phyloP scores from a whole-genome alignment of 768 basidiomycete species.

The Dacryopinax primogenitus region DNA sequence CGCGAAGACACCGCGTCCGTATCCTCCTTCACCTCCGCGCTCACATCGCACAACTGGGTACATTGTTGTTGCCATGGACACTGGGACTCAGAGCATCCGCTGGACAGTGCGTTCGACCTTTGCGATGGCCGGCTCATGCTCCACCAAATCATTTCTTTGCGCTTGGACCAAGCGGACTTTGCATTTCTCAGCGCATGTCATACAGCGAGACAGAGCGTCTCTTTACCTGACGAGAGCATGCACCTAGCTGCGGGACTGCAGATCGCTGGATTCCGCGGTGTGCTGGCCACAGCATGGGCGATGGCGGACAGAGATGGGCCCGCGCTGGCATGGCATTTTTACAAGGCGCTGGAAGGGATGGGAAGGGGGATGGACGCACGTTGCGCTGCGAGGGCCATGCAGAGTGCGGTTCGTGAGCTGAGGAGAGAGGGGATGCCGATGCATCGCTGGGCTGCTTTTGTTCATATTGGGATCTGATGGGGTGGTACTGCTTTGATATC shows the following conservation, averaged over 20 bases:
- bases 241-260: conserved; percentile 8
- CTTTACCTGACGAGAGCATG: conserved; percentile 6
- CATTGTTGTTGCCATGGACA: conserved; percentile 11
- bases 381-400: neutral
- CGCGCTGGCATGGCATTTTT: neutral
- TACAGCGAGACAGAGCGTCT: neutral
- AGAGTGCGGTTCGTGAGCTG: neutral
- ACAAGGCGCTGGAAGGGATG: neutral
- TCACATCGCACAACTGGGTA: conserved; percentile 9
- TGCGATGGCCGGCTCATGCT: conserved; percentile 7
- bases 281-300: conserved; percentile 10
- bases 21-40: neutral
- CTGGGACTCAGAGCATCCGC: neutral
- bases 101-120: conserved; percentile 8
- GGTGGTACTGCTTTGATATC: neutral
- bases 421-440: neutral
- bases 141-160: neutral
- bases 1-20: neutral
- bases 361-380: neutral
- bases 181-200: neutral
- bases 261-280: conserved; percentile 11
- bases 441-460: neutral
- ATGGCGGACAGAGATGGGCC: conserved; percentile 12
- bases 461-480: conserved; percentile 5
- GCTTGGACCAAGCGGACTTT: neutral